Percentiles rank a stretch among this genome's conserved stretches.
Conservation (phyloP, 192 early-diverging fungal species). For the Umbelopsis sp. region DNA sequence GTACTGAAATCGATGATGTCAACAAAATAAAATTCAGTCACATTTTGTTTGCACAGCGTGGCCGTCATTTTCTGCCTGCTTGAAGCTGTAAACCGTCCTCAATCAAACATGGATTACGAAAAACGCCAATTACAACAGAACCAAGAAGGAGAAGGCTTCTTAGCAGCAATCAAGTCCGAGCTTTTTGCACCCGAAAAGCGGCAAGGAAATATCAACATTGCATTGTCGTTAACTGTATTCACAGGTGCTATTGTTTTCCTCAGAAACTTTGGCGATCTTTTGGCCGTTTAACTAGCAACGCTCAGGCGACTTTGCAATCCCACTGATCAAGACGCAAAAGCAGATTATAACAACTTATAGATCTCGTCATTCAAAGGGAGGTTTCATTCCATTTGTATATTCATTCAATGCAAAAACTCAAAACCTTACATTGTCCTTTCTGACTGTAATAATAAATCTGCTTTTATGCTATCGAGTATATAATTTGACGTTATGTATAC, state of each 20-base stretch:
- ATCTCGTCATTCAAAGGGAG: not conserved
- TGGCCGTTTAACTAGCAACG: constrained; percentile 44
- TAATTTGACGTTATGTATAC: not conserved
- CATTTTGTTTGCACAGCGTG: too few species aligned
- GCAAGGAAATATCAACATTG: constrained; percentile 54
- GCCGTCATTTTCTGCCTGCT: too few species aligned
- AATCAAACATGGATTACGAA: not conserved
- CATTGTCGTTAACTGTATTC: constrained; percentile 58
- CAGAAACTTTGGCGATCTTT: constrained; percentile 55
- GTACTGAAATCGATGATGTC: too few species aligned
- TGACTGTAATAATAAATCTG: not conserved
- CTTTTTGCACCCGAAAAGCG: constrained; percentile 58
- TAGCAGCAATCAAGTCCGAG: constrained; percentile 35
- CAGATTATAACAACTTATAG: too few species aligned
- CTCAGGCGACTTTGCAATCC: too few species aligned
- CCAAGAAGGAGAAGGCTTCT: constrained; percentile 18
- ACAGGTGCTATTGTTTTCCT: constrained; percentile 57
- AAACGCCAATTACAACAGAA: constrained; percentile 31
- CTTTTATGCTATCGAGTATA: not conserved
- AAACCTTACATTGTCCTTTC: not conserved
- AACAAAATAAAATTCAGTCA: too few species aligned
- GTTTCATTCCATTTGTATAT: not conserved
- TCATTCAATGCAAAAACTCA: not conserved
- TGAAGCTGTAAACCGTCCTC: not conserved
- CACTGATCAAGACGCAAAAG: too few species aligned